Evolutionary conservation across 1,139 yeast species (phyloP), one percentile per base, ranked within the genome.

Genomic region (Yamadazyma atlantica): DNA sequence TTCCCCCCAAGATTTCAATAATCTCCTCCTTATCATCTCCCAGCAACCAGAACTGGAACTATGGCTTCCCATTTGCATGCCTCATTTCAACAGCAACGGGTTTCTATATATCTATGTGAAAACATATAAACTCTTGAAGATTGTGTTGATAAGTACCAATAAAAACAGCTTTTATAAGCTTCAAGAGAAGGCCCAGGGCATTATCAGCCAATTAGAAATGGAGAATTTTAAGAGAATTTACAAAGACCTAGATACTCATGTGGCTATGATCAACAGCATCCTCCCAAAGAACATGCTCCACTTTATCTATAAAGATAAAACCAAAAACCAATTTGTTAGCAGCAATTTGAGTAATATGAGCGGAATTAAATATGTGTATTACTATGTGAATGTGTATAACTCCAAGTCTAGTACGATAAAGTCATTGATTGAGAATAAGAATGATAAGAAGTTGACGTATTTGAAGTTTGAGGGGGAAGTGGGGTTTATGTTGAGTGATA

Each of bases 31-130:
- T 9, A 57, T 64, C 32, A 54, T 69, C 4, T 49, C 60, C 19
- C 51, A 53, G 12, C 41, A 48, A 2, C 45, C 57, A 15, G 92
- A 85, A 48, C n/a, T n/a, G n/a, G 96, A 90, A 51, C 77, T 88
- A 44, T 92, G 97, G 97, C 77, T 88, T 11, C 98, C 98, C 0
- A 70, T 92, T 2, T 92, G 98, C 57, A 72, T 92, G 59, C 96
- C 98, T 0, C 79, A 85, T 48, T 92, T 92, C 65, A 92, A 92
- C 55, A 67, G 87, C 3, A 80, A 81, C 45, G 98, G 98, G 11
- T 94, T 89, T 51, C 64, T 92, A 7, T 86, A 92, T 55, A 80
- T 88, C 2, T 87, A 85, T 54, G 84, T 89, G 33, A 80, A 79
- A 44, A 79, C 78, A 42, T 64, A 87, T 37, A 67, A 64, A 33